phyloP scores from a whole-genome alignment of 768 basidiomycete species.

The Tricholoma sp. region DNA sequence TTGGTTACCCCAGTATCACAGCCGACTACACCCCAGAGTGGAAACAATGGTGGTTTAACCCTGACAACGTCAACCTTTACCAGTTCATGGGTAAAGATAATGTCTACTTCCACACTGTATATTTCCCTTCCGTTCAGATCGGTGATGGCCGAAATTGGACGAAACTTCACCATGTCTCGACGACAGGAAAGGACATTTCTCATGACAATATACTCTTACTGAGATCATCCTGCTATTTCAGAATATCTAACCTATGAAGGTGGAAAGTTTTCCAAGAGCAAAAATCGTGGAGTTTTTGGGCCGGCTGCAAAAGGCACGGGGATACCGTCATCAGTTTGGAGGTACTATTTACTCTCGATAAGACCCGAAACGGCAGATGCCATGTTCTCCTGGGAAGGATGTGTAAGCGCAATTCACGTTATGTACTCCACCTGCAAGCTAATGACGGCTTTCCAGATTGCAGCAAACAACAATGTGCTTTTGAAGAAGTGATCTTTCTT shows the following conservation, averaged over 20 bases:
- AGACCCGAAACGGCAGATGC: conserved; percentile 92
- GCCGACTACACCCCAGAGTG: conserved; percentile 92
- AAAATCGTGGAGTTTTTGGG: conserved; percentile 95
- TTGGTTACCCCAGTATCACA: conserved; percentile 97
- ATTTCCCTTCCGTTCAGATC: conserved; percentile 86
- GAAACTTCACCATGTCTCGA: conserved; percentile 87
- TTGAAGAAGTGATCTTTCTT: conserved; percentile 69
- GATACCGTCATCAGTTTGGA: conserved; percentile 91
- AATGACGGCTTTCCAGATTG: conserved; percentile 45
- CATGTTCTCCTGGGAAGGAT: conserved; percentile 96
- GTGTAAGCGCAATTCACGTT: conserved; percentile 43
- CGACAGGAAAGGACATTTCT: conserved; percentile 64
- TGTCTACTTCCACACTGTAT: conserved; percentile 96
- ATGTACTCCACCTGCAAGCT: conserved; percentile 1
- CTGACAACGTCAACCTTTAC: conserved; percentile 82
- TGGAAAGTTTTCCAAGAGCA: conserved; percentile 97
- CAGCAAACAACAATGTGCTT: conserved; percentile 89
- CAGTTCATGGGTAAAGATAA: conserved; percentile 99
- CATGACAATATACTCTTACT: not conserved
- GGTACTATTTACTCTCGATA: conserved; percentile 90
- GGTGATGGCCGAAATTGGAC: conserved; percentile 94
- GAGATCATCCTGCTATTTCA: conserved; percentile 21
- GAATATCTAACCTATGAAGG: conserved; percentile 98
- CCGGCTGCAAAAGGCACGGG: conserved; percentile 92
- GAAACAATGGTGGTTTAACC: conserved; percentile 97